Conservation (phyloP, 192 early-diverging fungal genomes). For the Mortierella claussenii region DNA sequence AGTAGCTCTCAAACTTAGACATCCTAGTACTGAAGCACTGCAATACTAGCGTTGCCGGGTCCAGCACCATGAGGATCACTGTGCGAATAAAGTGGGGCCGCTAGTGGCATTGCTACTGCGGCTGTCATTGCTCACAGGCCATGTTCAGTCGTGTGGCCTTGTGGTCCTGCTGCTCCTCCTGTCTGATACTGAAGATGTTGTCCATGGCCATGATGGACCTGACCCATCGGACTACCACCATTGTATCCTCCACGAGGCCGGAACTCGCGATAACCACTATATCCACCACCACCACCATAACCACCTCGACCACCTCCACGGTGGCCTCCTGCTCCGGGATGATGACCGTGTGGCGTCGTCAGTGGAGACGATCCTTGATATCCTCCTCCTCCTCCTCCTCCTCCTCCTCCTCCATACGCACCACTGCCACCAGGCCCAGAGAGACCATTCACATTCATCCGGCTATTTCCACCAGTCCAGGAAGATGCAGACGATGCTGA, state of each 20-base stretch:
- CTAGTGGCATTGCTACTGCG: no score
- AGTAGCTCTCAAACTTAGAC: no score
- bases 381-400: neutral
- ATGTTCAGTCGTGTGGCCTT: neutral
- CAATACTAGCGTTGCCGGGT: no score
- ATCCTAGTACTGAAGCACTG: no score
- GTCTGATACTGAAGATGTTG: neutral
- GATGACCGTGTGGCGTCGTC: neutral
- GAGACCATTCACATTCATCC: slow-evolving; percentile 5
- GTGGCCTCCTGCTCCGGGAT: neutral
- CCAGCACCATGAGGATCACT: no score
- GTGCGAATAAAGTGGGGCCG: no score
- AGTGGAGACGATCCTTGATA: slow-evolving; percentile 1
- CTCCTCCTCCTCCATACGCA: neutral
- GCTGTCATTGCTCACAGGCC: no score
- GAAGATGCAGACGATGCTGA: slow-evolving; percentile 1
- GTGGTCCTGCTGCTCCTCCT: neutral
- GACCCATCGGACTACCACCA: slow-evolving; percentile 6
- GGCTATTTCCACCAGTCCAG: slow-evolving; percentile 13
- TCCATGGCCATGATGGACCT: slow-evolving; percentile 3
- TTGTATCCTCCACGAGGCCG: slow-evolving; percentile 16
- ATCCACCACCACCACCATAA: neutral
- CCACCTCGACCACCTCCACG: slow-evolving; percentile 25
- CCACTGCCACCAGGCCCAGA: neutral
- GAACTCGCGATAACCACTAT: slow-evolving; percentile 14